Base-by-base conservation (phyloP, 306 rosid species). In the Medicago ruthenica region DNA sequence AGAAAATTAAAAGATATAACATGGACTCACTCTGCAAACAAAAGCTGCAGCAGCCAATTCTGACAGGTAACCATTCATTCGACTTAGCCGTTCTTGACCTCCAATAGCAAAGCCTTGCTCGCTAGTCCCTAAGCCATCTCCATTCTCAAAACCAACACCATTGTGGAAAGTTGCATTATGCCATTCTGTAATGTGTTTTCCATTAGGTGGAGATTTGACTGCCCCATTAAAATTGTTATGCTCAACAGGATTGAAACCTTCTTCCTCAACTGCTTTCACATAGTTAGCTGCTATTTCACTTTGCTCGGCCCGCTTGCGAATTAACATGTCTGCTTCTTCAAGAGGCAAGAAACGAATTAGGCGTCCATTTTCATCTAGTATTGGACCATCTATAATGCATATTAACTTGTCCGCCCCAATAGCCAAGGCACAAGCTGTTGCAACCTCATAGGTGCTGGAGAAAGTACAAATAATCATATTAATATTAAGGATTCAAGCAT, bases 11-110 rank as follows among this genome's bases (percentile, higher is more conserved):
- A 51, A 44, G 76, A 53, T 27, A 8, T 47, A 60, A 22, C 57
- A 77, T 70, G 71, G 59, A 48, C 89, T 86, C 77, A 95, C 99
- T 89, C 97, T 82, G 84, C 98, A 96, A 83, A 96, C 98, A 51
- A 89, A 96, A 62, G 98, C 99, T 10, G 97, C 99, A 53, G 98
- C 99, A 75, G 99, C 99, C 86, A 96, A 88, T 86, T 96, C 99
- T 31, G 98, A 92, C 62, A 96, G 88, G 85, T 92, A 89, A 64
- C 98, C 97, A 76, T 91, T 89, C 86, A 80, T 77, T 77, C 96
- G 88, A 80, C 99, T 92, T 50, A 85, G 91, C 67, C 96, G 84
- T 84, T 92, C 97, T 20, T 89, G 93, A 83, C 97, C 97, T 40
- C 99, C 98, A 40, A 96, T 85, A 47, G 99, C 90, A 79, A 96